Evolutionary conservation across 768 basidiomycete genomes (phyloP), one percentile per base, ranked within the genome.

Genomic region (Leucosporidium yakuticum): DNA sequence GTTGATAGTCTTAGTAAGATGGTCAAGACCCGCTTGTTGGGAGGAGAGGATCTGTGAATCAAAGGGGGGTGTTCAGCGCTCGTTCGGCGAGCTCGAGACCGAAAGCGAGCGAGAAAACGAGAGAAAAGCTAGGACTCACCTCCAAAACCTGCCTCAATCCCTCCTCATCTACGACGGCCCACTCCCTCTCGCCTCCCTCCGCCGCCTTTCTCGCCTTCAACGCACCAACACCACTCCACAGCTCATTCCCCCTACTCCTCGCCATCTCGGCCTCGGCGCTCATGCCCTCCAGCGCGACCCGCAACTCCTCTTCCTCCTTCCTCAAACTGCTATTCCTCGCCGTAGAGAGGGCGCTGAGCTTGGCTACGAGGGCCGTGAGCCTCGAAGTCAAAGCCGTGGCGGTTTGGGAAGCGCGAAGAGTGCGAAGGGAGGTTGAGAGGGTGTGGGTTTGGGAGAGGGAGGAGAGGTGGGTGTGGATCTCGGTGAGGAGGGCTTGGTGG

Each of bases 101-200:
- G 21, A 14, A 11, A 53, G 39, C 8, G 29, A 7, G n/a, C 32
- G 29, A 56, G 21, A 62, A 31, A 34, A n/a, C 25, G 55, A 39
- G 58, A 68, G 2, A 44, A 21, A 57, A 44, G 17, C 6, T 12
- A 44, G n/a, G n/a, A 76, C 81, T 23, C 66, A 88, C 89, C 83
- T 88, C 86, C 5, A 86, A 81, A 64, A 93, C 85, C 77, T 89
- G 86, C 57, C 84, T 81, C 64, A 93, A 79, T 1, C 90, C 90
- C 2, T 90, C 89, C 74, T 90, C 88, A 76, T 93, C 91, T 4
- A 89, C 88, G n/a, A 91, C 88, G 0, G 85, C 84, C 89, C 89
- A 91, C 73, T 86, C 88, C 12, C 83, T 82, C 19, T 75, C 74
- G 36, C 78, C 79, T 27, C 75, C 78, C 69, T 83, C 82, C 1